These are phyloP conservation scores for Nakazawaea ishiwadae DNA, from an alignment of 805 yeast genomes.

Conservation along the genomic window DNA sequence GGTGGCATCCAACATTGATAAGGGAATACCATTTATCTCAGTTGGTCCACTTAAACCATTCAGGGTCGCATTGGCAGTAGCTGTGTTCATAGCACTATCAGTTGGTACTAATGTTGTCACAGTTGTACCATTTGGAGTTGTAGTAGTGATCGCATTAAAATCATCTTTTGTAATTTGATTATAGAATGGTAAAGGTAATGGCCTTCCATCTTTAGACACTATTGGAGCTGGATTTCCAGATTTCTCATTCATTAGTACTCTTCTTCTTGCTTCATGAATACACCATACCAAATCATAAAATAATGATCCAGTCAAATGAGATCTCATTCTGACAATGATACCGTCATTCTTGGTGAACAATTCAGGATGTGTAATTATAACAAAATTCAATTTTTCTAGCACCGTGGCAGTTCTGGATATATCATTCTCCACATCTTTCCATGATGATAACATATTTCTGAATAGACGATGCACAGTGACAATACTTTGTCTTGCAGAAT, in stretches of 20 bases:
- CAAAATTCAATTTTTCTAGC: constrained; percentile 82
- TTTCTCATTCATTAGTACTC: constrained; percentile 39
- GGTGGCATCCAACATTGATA: constrained; percentile 67
- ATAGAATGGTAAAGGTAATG: constrained; percentile 82
- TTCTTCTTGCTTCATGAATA: constrained; percentile 87
- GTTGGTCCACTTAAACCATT: constrained; percentile 47
- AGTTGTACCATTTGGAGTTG: constrained; percentile 91
- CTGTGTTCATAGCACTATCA: constrained; percentile 63
- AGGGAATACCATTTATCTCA: constrained; percentile 34
- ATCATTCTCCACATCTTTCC: constrained; percentile 89
- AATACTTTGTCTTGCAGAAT: constrained; percentile 87
- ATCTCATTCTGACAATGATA: constrained; percentile 82
- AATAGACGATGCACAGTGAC: constrained; percentile 88
- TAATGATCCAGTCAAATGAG: constrained; percentile 85
- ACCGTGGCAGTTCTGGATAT: constrained; percentile 89
- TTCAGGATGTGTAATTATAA: constrained; percentile 82
- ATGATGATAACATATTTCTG: constrained; percentile 83
- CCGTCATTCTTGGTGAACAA: constrained; percentile 68
- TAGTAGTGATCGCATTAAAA: constrained; percentile 77
- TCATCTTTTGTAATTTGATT: constrained; percentile 88
- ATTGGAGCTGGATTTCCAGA: constrained; percentile 12
- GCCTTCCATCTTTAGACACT: constrained; percentile 31
- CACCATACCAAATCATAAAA: constrained; percentile 93
- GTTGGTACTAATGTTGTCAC: constrained; percentile 87
- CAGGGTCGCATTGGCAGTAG: constrained; percentile 52